phyloP scores from a whole-genome alignment of 2,329 filamentous ascomycete genomes.

The Ambrosiella cleistominuta region DNA sequence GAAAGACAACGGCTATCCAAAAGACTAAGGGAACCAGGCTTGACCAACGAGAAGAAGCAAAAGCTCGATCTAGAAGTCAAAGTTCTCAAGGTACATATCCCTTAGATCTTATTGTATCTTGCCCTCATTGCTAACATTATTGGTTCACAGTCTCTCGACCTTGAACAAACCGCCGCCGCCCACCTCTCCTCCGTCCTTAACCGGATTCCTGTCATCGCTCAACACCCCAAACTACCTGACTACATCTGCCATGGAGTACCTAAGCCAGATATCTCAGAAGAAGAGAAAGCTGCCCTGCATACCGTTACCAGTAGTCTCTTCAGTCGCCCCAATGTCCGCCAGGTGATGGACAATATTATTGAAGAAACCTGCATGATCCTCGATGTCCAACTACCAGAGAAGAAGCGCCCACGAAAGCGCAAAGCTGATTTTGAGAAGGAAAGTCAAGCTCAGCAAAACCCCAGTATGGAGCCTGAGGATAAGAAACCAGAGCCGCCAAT shows the following conservation, averaged over 20 bases:
- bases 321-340: conserved; percentile 33
- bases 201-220: conserved; percentile 34
- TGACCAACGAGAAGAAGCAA: conserved; percentile 31
- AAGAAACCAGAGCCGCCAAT: conserved; percentile 14
- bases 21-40: conserved; percentile 31
- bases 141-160: conserved; percentile 34
- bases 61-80: conserved; percentile 44
- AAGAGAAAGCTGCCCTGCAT: conserved; percentile 33
- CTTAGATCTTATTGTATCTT: background rate
- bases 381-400: conserved; percentile 30
- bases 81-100: conserved; percentile 31
- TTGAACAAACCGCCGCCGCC: conserved; percentile 38
- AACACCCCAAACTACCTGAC: conserved; percentile 31
- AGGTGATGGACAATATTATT: conserved; percentile 31
- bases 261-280: conserved; percentile 33
- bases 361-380: conserved; percentile 31
- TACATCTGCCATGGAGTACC: conserved; percentile 29
- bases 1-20: conserved; percentile 62
- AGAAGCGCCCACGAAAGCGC: conserved; percentile 20
- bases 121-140: conserved; percentile 2
- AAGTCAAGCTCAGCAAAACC: conserved; percentile 15
- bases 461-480: conserved; percentile 15
- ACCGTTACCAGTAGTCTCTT: conserved; percentile 43
- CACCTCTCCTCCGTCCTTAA: conserved; percentile 38
- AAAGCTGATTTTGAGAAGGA: conserved; percentile 15